Evolutionary conservation across 2,329 filamentous ascomycete genomes (phyloP).

Genomic region (Ophiostoma pallidulum): DNA sequence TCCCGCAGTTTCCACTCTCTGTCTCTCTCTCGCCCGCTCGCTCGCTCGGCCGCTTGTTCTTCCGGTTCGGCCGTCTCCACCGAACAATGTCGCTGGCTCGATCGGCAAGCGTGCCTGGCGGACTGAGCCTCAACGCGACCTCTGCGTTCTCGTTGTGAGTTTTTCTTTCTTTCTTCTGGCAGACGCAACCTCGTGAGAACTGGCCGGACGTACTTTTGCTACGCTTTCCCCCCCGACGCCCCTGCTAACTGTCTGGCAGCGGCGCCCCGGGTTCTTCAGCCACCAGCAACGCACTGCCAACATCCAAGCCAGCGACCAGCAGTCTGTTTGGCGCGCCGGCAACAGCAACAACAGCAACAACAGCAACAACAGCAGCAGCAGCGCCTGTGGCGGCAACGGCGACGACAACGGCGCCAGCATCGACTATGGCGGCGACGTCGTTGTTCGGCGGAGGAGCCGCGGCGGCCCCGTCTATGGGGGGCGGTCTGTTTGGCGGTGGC

Average conservation of each 20-base stretch:
- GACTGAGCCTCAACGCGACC: constrained; percentile 55
- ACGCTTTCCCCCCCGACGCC: too few relatives aligned
- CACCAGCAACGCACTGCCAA: constrained; percentile 16
- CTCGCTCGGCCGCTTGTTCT: background rate
- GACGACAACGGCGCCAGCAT: background rate
- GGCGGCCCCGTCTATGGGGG: constrained; percentile 18
- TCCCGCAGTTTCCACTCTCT: too few relatives aligned
- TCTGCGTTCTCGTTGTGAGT: constrained; percentile 48
- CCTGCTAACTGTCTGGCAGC: too few relatives aligned
- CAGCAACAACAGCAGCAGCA: background rate
- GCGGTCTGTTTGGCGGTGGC: constrained; percentile 24
- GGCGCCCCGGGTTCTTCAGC: too few relatives aligned
- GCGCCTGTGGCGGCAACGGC: constrained; percentile 3
- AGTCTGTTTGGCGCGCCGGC: constrained; percentile 13
- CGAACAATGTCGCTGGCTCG: constrained; percentile 42
- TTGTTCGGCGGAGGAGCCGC: constrained; percentile 20
- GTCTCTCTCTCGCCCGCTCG: background rate
- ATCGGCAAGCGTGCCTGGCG: constrained; percentile 50
- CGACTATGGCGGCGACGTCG: background rate
- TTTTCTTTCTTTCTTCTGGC: background rate
- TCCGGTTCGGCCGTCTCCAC: too few relatives aligned
- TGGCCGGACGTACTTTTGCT: too few relatives aligned
- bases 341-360: background rate
- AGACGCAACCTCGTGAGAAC: too few relatives aligned
- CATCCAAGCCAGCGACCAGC: constrained; percentile 1